Evolutionary conservation across 2,329 filamentous ascomycete species (phyloP), one percentile per base, ranked within the genome.

Genomic region (Diaporthe velutina): DNA sequence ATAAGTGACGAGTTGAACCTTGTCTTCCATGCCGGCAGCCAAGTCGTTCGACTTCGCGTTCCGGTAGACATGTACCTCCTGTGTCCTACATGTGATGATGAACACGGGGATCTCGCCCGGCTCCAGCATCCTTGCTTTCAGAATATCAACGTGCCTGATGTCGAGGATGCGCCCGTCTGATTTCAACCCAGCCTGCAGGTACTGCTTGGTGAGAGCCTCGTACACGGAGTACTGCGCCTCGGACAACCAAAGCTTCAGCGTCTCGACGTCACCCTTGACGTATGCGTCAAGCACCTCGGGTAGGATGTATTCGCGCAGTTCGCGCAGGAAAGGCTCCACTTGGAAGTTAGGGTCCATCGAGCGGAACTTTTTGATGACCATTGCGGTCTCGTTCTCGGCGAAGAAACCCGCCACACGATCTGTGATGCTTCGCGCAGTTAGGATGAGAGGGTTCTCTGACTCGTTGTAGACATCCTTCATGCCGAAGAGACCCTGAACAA

Each of bases 261-360:
- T 96, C 83, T 96, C 94, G 15, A 93, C 90, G 79, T 99, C 97
- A 60, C 96, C 97, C 88, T 98, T 98, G 80, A 99, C 97, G 80
- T 99, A 99, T 33, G 97, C 97, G 82, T 99, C 97, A 25, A 99
- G 90, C 3, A 98, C 97, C 85, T 99, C 97, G 10, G 97, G 97
- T 1, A 99, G 90, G 73, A 99, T 98, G 84, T 98, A 99, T 85
- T 98, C 96, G 83, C 97, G 94, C 85, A 99, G 94, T 80, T 99
- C 97, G 78, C 94, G 93, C 70, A 98, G 86, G 88, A 98, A 99
- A 0, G 95, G 94, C 84, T 99, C 97, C 79, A 98, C 90, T 83
- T 98, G 95, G 89, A 99, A 99, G 78, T 89, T 90, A 7, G 97
- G 96, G 80, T 99, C 97, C 91, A 98, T 98, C 80, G 96, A 91